These are phyloP conservation scores for Agarophyton chilense DNA, from an alignment of 23 red algal genomes.

Conservation along the genomic window DNA sequence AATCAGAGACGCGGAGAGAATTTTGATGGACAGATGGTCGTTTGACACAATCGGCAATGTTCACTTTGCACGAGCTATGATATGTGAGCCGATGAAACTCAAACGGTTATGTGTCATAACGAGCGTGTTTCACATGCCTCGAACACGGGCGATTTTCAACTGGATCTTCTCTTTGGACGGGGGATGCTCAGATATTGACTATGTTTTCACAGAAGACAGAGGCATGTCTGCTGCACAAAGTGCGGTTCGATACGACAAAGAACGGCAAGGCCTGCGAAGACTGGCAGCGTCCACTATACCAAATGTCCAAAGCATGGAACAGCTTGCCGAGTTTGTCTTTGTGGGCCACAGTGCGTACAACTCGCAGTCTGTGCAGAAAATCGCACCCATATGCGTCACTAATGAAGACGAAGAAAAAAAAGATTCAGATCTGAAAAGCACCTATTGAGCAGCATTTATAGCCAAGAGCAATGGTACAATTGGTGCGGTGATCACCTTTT, in stretches of 20 bases:
- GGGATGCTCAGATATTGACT: constrained; percentile 27
- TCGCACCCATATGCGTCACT: neutral
- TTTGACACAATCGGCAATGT: constrained; percentile 97
- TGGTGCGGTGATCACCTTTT: neutral
- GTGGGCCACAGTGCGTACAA: constrained; percentile 75
- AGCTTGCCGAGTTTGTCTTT: constrained; percentile 72
- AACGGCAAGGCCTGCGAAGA: constrained; percentile 29
- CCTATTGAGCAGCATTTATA: neutral
- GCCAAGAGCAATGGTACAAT: neutral
- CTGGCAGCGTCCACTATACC: constrained; percentile 30
- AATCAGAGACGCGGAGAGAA: constrained; percentile 21
- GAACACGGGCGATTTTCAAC: constrained; percentile 81
- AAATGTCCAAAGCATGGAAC: constrained; percentile 6
- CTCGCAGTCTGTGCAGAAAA: constrained; percentile 16
- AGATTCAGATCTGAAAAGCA: neutral
- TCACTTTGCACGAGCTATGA: constrained; percentile 73
- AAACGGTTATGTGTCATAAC: constrained; percentile 71
- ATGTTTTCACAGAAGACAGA: constrained; percentile 33
- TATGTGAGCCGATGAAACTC: constrained; percentile 73
- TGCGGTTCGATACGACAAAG: constrained; percentile 47
- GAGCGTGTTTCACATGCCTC: constrained; percentile 82
- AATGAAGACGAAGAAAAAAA: neutral
- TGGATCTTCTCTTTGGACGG: constrained; percentile 71
- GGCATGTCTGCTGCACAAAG: constrained; percentile 37
- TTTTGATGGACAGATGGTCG: constrained; percentile 81